phyloP scores from a whole-genome alignment of 225 moss, liverwort and hornwort species.

The Pseudoscleropodium purum region DNA sequence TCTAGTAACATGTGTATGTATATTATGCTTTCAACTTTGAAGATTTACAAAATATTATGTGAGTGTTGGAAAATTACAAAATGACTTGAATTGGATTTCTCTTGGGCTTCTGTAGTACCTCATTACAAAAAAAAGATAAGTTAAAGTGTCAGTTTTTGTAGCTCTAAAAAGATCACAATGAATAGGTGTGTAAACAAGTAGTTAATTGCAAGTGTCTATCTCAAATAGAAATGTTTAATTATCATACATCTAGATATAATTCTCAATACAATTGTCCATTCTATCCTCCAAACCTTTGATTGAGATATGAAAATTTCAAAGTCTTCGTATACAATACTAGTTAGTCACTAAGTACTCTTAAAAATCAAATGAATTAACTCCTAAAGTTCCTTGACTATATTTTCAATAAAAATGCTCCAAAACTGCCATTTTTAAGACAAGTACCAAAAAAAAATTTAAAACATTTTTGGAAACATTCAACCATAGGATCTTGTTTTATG shows the following conservation, averaged over 20 bases:
- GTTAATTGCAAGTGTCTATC: neutral
- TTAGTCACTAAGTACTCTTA: neutral
- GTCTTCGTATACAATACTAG: neutral
- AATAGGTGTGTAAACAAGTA: neutral
- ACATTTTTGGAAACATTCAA: no score
- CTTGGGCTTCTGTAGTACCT: neutral
- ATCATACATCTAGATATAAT: neutral
- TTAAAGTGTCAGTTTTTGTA: rapidly evolving
- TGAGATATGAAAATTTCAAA: neutral
- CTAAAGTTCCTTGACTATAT: no score
- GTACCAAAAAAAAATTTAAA: no score
- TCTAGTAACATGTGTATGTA: neutral
- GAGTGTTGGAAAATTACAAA: neutral
- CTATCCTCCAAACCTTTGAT: neutral
- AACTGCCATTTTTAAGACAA: no score
- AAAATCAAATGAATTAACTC: neutral
- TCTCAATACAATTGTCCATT: neutral
- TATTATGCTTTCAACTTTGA: neutral
- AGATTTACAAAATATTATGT: neutral
- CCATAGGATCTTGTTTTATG: no score
- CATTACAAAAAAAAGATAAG: neutral
- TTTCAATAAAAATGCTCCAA: no score
- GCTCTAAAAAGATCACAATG: neutral
- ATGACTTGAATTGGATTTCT: neutral
- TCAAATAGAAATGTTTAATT: neutral